A percentile compares a stretch with the other conserved stretches of the same genome.
These are phyloP conservation scores for Monilinia polystroma DNA, from an alignment of 2,329 filamentous ascomycete species.

Conservation along the genomic window DNA sequence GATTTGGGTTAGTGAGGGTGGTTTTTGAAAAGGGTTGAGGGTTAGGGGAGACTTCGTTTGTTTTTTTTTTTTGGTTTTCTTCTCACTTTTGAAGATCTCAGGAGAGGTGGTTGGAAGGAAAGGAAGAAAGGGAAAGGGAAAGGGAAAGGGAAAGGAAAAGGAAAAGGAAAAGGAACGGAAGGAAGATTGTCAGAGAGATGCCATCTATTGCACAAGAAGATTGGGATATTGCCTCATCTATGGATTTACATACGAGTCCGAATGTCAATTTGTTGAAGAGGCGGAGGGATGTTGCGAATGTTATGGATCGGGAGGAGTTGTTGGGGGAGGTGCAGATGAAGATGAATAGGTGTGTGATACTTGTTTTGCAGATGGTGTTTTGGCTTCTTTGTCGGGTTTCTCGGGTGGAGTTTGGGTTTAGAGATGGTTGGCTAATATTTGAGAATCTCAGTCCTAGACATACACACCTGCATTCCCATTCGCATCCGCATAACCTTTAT, in stretches of 20 bases:
- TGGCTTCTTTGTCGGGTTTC: too few species aligned
- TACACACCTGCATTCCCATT: not conserved
- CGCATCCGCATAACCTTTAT: slow-evolving; percentile 4
- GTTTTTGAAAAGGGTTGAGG: too few species aligned
- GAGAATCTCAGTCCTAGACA: slow-evolving; percentile 5
- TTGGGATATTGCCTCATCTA: slow-evolving; percentile 16
- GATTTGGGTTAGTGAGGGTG: too few species aligned
- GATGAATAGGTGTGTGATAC: slow-evolving; percentile 23
- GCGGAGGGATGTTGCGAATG: slow-evolving; percentile 30
- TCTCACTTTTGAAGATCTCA: too few species aligned
- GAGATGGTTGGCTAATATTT: not conserved
- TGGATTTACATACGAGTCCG: slow-evolving; percentile 8
- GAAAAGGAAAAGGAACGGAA: not conserved
- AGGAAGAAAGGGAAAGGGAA: too few species aligned
- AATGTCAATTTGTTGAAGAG: slow-evolving; percentile 29
- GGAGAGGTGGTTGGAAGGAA: too few species aligned
- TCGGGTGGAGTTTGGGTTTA: not conserved
- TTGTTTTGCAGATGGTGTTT: not conserved
- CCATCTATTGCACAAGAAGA: slow-evolving; percentile 34
- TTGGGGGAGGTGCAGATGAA: slow-evolving; percentile 23
- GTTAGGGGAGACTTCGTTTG: too few species aligned
- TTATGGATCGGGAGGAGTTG: not conserved
- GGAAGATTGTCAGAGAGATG: slow-evolving; percentile 24
- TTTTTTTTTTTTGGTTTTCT: too few species aligned
- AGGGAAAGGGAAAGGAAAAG: not conserved